A percentile compares a stretch with the other conserved stretches of the same genome.
These are phyloP conservation scores for Talaromyces proteolyticus DNA, from an alignment of 495 filamentous ascomycete genomes.

Conservation along the genomic window DNA sequence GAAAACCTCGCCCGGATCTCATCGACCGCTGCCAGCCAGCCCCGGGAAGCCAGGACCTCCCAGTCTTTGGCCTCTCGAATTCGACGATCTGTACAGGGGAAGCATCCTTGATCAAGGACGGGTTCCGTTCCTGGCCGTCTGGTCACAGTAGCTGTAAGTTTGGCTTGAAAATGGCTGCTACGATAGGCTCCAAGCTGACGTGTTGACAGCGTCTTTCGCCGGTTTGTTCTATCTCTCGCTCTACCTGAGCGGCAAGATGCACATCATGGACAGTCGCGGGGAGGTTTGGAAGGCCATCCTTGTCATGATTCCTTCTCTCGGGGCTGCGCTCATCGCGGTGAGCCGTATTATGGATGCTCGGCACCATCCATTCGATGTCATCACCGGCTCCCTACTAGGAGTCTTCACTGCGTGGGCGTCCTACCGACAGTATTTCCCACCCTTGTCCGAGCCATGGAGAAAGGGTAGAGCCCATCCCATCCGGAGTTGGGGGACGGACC, in stretches of 20 bases:
- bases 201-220: slow-evolving; percentile 53
- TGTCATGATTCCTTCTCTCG: slow-evolving; percentile 54
- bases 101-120: slow-evolving; percentile 64
- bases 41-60: slow-evolving; percentile 25
- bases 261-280: slow-evolving; percentile 60
- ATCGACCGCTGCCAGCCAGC: slow-evolving; percentile 61
- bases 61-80: slow-evolving; percentile 51
- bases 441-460: slow-evolving; percentile 46
- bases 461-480: slow-evolving; percentile 61
- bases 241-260: slow-evolving; percentile 49
- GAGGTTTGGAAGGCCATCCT: slow-evolving; percentile 70
- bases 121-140: slow-evolving; percentile 80
- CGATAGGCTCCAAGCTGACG: neutral
- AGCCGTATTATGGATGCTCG: slow-evolving; percentile 69
- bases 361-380: slow-evolving; percentile 85
- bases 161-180: neutral
- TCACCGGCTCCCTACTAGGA: slow-evolving; percentile 69
- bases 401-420: slow-evolving; percentile 38
- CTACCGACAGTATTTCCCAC: slow-evolving; percentile 53
- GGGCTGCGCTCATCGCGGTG: slow-evolving; percentile 48
- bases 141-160: slow-evolving; percentile 56
- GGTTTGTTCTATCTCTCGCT: slow-evolving; percentile 75
- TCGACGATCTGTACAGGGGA: slow-evolving; percentile 65
- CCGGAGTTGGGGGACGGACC: slow-evolving; percentile 48
- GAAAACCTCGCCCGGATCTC: slow-evolving; percentile 80